A percentile compares a stretch with the other conserved stretches of the same genome.
Conservation (phyloP, 2,329 filamentous ascomycete species). For the Beauveria caledonica region DNA sequence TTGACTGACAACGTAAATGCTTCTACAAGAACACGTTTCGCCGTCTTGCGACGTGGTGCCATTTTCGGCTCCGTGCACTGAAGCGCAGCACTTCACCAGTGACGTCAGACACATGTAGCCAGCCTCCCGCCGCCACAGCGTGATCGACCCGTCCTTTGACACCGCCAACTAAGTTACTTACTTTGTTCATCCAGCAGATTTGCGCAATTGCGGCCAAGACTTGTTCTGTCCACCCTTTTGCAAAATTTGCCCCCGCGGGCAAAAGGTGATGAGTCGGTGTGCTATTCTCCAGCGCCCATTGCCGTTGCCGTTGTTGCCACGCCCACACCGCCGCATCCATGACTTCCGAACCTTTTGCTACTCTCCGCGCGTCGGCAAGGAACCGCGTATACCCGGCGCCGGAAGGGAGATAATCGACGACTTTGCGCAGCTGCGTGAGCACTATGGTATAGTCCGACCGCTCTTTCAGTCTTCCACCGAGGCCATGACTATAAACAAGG, state of each 20-base stretch:
- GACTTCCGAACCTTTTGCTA: background rate
- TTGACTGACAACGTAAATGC: background rate
- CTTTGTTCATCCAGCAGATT: background rate
- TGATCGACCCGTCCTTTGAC: background rate
- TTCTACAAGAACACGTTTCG: too few relatives aligned
- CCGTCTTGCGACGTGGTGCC: too few relatives aligned
- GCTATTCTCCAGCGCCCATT: background rate
- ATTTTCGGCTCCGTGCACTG: too few relatives aligned
- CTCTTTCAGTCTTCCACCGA: background rate
- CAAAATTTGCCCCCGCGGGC: background rate
- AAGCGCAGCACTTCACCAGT: background rate
- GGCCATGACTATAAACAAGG: background rate
- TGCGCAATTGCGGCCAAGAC: background rate
- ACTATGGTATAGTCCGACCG: constrained; percentile 30
- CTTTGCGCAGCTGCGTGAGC: constrained; percentile 35
- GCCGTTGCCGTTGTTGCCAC: background rate
- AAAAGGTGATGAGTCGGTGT: background rate
- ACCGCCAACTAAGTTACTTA: background rate
- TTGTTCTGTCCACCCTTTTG: background rate
- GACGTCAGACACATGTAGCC: constrained; percentile 1
- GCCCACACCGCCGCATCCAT: background rate
- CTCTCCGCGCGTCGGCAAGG: constrained; percentile 17
- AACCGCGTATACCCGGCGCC: constrained; percentile 33
- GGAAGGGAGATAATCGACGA: constrained; percentile 37
- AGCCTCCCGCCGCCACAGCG: background rate